Evolutionary conservation across 2,329 filamentous ascomycete species (phyloP).

Genomic region (Lizonia empirigonia): DNA sequence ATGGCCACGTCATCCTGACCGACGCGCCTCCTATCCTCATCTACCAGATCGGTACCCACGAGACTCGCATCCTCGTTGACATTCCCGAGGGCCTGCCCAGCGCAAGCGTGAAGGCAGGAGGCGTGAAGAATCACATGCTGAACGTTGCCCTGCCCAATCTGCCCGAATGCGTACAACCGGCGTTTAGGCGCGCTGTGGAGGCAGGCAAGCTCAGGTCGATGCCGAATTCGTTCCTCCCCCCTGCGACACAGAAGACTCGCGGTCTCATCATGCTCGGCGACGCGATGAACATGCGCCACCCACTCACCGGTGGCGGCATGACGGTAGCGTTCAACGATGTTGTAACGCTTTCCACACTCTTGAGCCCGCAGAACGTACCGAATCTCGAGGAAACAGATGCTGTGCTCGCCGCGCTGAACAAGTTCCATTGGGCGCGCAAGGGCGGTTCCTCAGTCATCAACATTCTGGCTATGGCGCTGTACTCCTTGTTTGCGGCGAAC

Average conservation of each 20-base stretch:
- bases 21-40: slow-evolving; percentile 80
- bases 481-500: slow-evolving; percentile 87
- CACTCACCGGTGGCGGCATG: slow-evolving; percentile 96
- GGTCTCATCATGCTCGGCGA: slow-evolving; percentile 87
- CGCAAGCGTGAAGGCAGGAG: slow-evolving; percentile 75
- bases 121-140: slow-evolving; percentile 81
- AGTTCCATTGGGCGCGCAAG: slow-evolving; percentile 90
- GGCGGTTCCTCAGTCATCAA: slow-evolving; percentile 86
- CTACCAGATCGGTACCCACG: slow-evolving; percentile 95
- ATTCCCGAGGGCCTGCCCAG: slow-evolving; percentile 78
- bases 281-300: slow-evolving; percentile 99
- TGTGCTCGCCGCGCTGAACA: slow-evolving; percentile 70
- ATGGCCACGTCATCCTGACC: slow-evolving; percentile 87
- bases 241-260: slow-evolving; percentile 71
- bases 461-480: slow-evolving; percentile 94
- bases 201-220: slow-evolving; percentile 81
- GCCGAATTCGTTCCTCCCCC: slow-evolving; percentile 94
- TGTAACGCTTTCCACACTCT: slow-evolving; percentile 73
- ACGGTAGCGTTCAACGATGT: slow-evolving; percentile 96
- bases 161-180: slow-evolving; percentile 72
- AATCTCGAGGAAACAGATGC: slow-evolving; percentile 69
- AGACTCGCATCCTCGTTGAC: slow-evolving; percentile 89
- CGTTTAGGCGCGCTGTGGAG: slow-evolving; percentile 77
- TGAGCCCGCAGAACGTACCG: slow-evolving; percentile 72
- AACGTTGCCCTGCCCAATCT: slow-evolving; percentile 80